Base-by-base conservation (phyloP, 2,329 filamentous ascomycete species). In the Ophiocordyceps camponoti-saundersi region DNA sequence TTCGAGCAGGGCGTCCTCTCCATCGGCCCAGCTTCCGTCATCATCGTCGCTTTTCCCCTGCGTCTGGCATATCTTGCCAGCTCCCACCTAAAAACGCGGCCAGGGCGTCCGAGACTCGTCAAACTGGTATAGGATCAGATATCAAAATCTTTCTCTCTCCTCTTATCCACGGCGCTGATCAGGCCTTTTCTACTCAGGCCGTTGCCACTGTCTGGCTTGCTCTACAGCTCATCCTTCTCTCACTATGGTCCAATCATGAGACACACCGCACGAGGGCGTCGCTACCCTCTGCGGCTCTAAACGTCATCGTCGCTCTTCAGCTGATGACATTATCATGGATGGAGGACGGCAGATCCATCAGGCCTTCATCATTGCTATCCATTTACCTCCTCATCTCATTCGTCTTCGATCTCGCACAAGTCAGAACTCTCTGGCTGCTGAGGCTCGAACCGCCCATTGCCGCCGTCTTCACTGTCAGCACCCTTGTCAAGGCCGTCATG, bases 371-470 rank as follows among this genome's bases (percentile, higher is more conserved):
- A 3, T 45, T 61, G 7, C 48, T 65, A 26, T 53, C 49, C 47
- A 45, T 47, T 3, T 65, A 59, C 47, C 52, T 64, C 3, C 50
- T 62, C 44, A 48, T 53, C 42, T 59, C 57, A 2, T 41, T 59
- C 6, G 29, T 62, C 15, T 55, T 61, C 21, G 61, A 65, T 43
- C 44, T 56, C 34, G 55, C 57, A 1, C 55, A 55, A 26, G 53
- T 52, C 1, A 51, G 61, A 18, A 64, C 60, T 0, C 50, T 62
- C 3, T 62, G 59, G 58, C 52, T 64, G 2, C 53, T 57, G 16
- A 47, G 44, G 6, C 29, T 46, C 8, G 49, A 57, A 30, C 32
- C 48, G 10, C 23, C 44, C 18, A 47, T 59, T 43, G 55, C 56
- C 8, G 45, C 48, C 29, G 47, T 61, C 15, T 58, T 56, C 36